Evolutionary conservation across 305 asterid genomes (phyloP), one percentile per base, ranked within the genome.

Genomic region (Fraxinus sp.): DNA sequence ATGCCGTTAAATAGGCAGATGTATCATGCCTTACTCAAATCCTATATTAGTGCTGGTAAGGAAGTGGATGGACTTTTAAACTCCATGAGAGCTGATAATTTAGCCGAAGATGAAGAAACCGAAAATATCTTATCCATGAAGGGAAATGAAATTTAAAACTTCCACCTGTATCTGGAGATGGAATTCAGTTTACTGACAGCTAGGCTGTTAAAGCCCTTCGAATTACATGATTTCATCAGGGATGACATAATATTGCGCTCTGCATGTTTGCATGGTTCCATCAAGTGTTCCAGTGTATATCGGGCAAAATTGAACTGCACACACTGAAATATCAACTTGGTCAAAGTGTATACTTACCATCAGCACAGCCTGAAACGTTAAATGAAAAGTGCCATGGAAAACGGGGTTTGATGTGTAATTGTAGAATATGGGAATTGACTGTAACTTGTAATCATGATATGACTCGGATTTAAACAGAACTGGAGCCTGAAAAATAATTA

Each of bases 81-180:
- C 76, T 59, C 64, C 64, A 87, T 92, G 94, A 87, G 85, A 79
- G 86, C 83, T 46, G 93, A 92, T 78, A 80, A 83, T 57, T 84
- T 87, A 64, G 89, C 86, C 35, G 87, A 84, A 82, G 90, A 90
- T 70, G 89, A 90, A 81, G 94, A 91, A 84, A 89, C 92, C 24
- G 70, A 79, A 83, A 79, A 77, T 84, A 87, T 91, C 80, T 87
- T 90, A 70, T 75, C 87, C 36, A 43, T 81, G 81, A 79, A 79
- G 83, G 81, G 79, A 57, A 81, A 43, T 28, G 28, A 71, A 30
- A 46, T 46, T 57, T 88, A 77, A 35, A 28, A 30, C 20, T 76
- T 64, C 32, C 8, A 71, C 4, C 32, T 35, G 28, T 57, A 71
- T 46, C 1, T 26, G 1, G 39, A 49, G 77, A 72, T 11, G 28